These are phyloP conservation scores for Penicillium oxalicum DNA, from an alignment of 2,329 filamentous ascomycete genomes.

Conservation along the genomic window DNA sequence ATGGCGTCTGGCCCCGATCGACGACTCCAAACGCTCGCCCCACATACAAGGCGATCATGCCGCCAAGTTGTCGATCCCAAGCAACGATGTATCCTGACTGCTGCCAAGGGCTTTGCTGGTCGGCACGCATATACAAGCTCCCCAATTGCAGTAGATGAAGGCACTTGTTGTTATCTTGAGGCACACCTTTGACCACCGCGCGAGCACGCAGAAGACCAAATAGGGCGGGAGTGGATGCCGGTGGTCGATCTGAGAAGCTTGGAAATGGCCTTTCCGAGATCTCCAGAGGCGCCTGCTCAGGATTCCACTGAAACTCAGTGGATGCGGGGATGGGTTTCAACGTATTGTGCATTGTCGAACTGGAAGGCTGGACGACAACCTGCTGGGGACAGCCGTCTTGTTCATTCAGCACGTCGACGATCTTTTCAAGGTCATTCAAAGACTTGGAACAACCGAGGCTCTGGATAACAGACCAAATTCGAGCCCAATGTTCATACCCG, in stretches of 20 bases:
- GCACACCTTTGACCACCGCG: slow-evolving; percentile 17
- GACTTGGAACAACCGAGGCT: slow-evolving; percentile 30
- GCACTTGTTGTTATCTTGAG: slow-evolving; percentile 14
- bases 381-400: slow-evolving; percentile 22
- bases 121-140: slow-evolving; percentile 24
- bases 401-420: slow-evolving; percentile 32
- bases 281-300: slow-evolving; percentile 30
- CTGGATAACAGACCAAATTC: slow-evolving; percentile 24
- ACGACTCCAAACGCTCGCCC: slow-evolving; percentile 22
- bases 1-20: slow-evolving; percentile 15
- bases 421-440: slow-evolving; percentile 17
- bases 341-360: neutral
- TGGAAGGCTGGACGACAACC: slow-evolving; percentile 3
- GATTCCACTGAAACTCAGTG: slow-evolving; percentile 29
- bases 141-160: slow-evolving; percentile 36
- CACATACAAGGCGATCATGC: slow-evolving; percentile 27
- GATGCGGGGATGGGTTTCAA: neutral
- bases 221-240: slow-evolving; percentile 16
- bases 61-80: slow-evolving; percentile 29
- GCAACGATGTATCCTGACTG: slow-evolving; percentile 33
- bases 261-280: slow-evolving; percentile 16
- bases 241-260: slow-evolving; percentile 7
- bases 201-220: slow-evolving; percentile 31
- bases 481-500: slow-evolving; percentile 20
- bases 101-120: slow-evolving; percentile 19